Percentiles rank a stretch among this genome's conserved stretches.
Evolutionary conservation across 441 rosid species (phyloP).

Genomic region (Mallotus japonicus): DNA sequence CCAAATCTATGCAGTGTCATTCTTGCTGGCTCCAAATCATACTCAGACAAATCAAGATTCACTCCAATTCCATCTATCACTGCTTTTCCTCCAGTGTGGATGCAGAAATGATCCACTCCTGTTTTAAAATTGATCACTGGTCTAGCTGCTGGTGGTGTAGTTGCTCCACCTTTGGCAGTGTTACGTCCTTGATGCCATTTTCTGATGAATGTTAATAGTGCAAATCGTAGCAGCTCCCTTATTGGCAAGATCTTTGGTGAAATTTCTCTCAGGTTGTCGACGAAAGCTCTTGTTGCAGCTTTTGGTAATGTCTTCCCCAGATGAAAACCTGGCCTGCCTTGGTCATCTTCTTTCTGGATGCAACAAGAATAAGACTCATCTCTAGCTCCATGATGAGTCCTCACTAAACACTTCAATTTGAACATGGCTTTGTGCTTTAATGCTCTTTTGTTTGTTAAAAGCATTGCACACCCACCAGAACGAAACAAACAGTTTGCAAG

Average conservation of each 20-base stretch:
- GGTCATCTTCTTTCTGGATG: slow-evolving; percentile 63
- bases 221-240: slow-evolving; percentile 60
- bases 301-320: slow-evolving; percentile 66
- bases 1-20: slow-evolving; percentile 89
- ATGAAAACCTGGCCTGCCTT: slow-evolving; percentile 61
- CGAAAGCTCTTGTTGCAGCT: slow-evolving; percentile 69
- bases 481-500: slow-evolving; percentile 83
- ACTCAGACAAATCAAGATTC: slow-evolving; percentile 56
- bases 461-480: slow-evolving; percentile 72
- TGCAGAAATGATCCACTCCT: slow-evolving; percentile 83
- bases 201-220: slow-evolving; percentile 31
- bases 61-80: slow-evolving; percentile 77
- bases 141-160: slow-evolving; percentile 19
- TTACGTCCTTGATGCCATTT: slow-evolving; percentile 26
- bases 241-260: slow-evolving; percentile 72
- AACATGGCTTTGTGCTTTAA: slow-evolving; percentile 50
- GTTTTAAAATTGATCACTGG: slow-evolving; percentile 58
- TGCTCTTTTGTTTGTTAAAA: slow-evolving; percentile 69
- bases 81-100: slow-evolving; percentile 95
- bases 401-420: slow-evolving; percentile 62
- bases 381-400: slow-evolving; percentile 83
- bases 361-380: slow-evolving; percentile 78
- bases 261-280: slow-evolving; percentile 63
- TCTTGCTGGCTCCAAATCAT: slow-evolving; percentile 82
- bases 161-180: slow-evolving; percentile 21